Base-by-base conservation (phyloP, 1,284 basidiomycete species). In the Takashimella koratensis region DNA sequence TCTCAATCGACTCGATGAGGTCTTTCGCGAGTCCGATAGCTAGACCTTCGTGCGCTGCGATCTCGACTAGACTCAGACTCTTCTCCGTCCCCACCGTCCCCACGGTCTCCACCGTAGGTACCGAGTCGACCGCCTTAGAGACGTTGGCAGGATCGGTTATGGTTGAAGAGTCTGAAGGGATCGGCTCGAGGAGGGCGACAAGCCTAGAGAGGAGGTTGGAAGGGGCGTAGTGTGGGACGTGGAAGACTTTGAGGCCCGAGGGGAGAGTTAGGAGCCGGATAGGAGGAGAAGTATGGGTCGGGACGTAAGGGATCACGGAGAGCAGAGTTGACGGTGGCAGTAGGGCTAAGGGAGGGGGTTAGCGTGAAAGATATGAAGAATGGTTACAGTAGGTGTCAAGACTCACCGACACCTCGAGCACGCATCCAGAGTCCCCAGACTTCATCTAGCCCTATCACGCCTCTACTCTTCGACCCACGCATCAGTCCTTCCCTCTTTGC, bases 381-480 rank as follows among this genome's bases (percentile, higher is more conserved):
- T 24, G 23, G 16, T n/a, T n/a, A n/a, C n/a, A n/a, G n/a, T n/a
- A n/a, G n/a, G n/a, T n/a, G n/a, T n/a, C n/a, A n/a, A n/a, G 2
- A 79, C 90, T 71, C 68, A 92, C 92, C 86, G 48, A 97, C 87
- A 47, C 95, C 95, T 54, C 95, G 79, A 2, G 91, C 92, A 49
- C 95, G 85, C 74, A 98, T 98, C 95, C 95, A 98, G 1, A 89
- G 83, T 43, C 92, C 92, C 95, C 95, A 98, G 0, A 92, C 87
- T 72, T 97, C 93, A 71, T 98, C 95, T 19, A 98, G 78, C 0
- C 87, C 89, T 21, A 97, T 81, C 16, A 98, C 82, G 0, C 90
- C 92, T 43, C 77, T 75, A 0, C 68, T 70, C 21, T 68, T 62
- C 48, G 41, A 55, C 51, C 66, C 68, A 51, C 59, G 58, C 71